phyloP scores from a whole-genome alignment of 495 filamentous ascomycete species.

The Penicillium antarcticum region DNA sequence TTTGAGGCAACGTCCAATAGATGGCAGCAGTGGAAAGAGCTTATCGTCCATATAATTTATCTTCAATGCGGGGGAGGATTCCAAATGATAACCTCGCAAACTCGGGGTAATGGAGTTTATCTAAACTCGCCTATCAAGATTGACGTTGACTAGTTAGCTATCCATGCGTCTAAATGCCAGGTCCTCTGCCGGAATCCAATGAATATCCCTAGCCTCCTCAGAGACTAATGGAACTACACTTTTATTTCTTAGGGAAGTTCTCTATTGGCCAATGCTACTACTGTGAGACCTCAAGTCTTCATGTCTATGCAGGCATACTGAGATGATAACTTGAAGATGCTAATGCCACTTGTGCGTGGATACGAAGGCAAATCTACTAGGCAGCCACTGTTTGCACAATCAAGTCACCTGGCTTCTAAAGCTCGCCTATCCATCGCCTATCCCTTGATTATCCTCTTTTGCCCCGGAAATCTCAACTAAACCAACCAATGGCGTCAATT shows the following conservation, averaged over 20 bases:
- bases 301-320: too few relatives aligned
- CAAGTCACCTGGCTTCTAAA: too few relatives aligned
- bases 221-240: too few relatives aligned
- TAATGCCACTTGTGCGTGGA: too few relatives aligned
- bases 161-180: not conserved
- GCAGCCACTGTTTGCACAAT: too few relatives aligned
- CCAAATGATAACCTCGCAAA: not conserved
- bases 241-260: not conserved
- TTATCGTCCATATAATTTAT: conserved; percentile 3
- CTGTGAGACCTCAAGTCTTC: too few relatives aligned
- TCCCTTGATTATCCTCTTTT: conserved; percentile 2
- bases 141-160: not conserved
- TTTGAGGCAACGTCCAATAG: conserved; percentile 22
- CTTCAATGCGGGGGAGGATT: conserved; percentile 4
- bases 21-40: not conserved
- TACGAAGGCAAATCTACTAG: too few relatives aligned
- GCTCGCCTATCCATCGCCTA: not conserved
- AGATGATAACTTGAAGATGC: too few relatives aligned
- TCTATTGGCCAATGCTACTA: not conserved
- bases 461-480: not conserved
- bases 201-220: not conserved
- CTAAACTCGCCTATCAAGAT: not conserved
- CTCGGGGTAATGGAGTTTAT: conserved; percentile 6
- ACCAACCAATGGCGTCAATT: conserved; percentile 27
- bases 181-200: not conserved